Evolutionary conservation across 129 eudicot species (phyloP).

Genomic region (Gnaphalium uliginosum): DNA sequence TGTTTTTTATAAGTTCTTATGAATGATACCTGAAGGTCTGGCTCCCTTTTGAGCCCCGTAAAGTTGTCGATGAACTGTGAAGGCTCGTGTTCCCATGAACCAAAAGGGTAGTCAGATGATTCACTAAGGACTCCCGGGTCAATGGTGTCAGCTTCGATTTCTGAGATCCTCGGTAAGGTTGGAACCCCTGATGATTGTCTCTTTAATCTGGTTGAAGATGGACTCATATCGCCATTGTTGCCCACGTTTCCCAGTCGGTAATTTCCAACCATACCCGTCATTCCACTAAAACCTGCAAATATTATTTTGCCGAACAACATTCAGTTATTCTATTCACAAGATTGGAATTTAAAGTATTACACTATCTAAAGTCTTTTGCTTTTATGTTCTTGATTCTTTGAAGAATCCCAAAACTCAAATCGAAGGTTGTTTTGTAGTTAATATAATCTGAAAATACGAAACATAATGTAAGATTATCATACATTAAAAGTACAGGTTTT

Average conservation of each 20-base stretch:
- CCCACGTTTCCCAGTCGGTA: conserved; percentile 47
- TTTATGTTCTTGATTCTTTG: neutral
- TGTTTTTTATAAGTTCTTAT: neutral
- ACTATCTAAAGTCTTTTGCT: neutral
- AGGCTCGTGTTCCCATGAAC: conserved; percentile 69
- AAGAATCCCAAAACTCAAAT: neutral
- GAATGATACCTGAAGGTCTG: conserved; percentile 49
- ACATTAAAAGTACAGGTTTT: neutral
- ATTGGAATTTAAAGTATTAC: neutral
- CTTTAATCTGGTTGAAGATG: conserved; percentile 46
- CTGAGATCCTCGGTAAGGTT: conserved; percentile 65
- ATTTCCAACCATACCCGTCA: conserved; percentile 50
- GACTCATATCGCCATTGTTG: conserved; percentile 41
- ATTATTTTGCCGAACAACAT: conserved; percentile 18
- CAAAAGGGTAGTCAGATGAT: conserved; percentile 53
- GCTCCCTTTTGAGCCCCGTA: conserved; percentile 60
- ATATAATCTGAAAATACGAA: neutral
- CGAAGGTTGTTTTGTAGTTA: neutral
- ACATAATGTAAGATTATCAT: neutral
- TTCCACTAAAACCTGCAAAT: conserved; percentile 52
- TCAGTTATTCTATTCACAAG: conserved; percentile 19
- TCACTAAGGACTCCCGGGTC: conserved; percentile 37
- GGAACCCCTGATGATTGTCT: conserved; percentile 44
- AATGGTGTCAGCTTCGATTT: conserved; percentile 44
- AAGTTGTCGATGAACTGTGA: conserved; percentile 46